phyloP scores from a whole-genome alignment of 2,329 filamentous ascomycete species.

The Stylonectria norvegica region DNA sequence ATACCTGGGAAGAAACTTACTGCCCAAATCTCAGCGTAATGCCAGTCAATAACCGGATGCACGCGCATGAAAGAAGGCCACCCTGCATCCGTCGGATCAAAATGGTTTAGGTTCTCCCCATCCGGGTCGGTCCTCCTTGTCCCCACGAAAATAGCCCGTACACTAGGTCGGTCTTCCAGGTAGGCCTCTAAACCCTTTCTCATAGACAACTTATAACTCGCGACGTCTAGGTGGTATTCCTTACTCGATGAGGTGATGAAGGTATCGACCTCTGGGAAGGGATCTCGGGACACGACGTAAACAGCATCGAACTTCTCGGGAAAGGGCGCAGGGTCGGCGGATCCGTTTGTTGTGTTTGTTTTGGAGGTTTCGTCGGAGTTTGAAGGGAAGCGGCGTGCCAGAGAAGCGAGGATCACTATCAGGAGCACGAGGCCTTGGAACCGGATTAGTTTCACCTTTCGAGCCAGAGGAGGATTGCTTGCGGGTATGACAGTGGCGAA shows the following conservation, averaged over 20 bases:
- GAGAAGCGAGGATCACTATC: constrained; percentile 73
- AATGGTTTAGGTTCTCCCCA: constrained; percentile 72
- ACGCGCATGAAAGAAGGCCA: constrained; percentile 94
- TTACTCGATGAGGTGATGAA: constrained; percentile 69
- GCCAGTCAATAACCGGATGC: constrained; percentile 97
- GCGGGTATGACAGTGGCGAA: background rate
- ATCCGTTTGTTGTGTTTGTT: constrained; percentile 9
- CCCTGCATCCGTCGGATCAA: constrained; percentile 80
- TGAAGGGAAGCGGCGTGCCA: constrained; percentile 39
- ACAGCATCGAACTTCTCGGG: constrained; percentile 66
- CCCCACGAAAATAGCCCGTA: constrained; percentile 59
- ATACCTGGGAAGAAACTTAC: constrained; percentile 51
- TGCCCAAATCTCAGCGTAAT: constrained; percentile 84
- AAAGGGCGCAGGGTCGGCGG: constrained; percentile 21
- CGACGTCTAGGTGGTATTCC: constrained; percentile 71
- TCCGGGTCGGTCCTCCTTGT: constrained; percentile 92
- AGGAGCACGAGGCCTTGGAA: constrained; percentile 67
- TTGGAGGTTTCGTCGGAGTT: constrained; percentile 17
- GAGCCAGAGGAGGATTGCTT: background rate
- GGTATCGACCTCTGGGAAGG: constrained; percentile 79
- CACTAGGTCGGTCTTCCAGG: constrained; percentile 57
- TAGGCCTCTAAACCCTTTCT: constrained; percentile 77
- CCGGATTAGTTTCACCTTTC: background rate
- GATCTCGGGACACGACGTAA: constrained; percentile 82
- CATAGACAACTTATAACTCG: constrained; percentile 75